Conservation (phyloP, 2,329 filamentous ascomycete species). For the Magnaporthiopsis incrustans region DNA sequence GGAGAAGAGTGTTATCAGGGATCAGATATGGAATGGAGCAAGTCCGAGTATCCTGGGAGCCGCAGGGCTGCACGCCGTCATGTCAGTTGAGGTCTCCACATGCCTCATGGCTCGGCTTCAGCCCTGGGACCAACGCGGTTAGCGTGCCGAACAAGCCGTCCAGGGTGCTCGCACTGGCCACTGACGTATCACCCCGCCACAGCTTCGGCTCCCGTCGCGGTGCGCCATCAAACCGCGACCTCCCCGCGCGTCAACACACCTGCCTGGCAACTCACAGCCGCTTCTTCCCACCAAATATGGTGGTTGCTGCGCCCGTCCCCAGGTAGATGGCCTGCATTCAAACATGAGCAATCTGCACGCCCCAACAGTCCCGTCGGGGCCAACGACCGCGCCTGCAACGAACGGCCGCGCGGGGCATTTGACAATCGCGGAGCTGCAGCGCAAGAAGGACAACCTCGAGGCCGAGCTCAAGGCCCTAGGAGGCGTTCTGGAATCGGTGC, state of each 20-base stretch:
- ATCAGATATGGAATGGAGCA: too few species aligned
- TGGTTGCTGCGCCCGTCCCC: background rate
- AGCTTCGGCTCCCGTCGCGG: background rate
- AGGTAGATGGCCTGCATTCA: background rate
- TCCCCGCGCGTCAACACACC: background rate
- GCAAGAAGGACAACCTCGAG: slow-evolving; percentile 78
- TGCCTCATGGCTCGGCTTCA: background rate
- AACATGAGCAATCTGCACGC: slow-evolving; percentile 51
- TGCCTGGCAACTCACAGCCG: background rate
- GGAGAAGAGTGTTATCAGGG: background rate
- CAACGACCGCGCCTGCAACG: slow-evolving; percentile 51
- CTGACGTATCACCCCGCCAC: background rate
- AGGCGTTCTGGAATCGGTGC: slow-evolving; percentile 79
- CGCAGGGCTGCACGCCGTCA: background rate
- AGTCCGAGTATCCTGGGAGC: background rate
- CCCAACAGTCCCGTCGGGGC: slow-evolving; percentile 63
- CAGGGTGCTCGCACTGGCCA: background rate
- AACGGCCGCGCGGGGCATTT: slow-evolving; percentile 58
- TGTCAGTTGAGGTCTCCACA: background rate
- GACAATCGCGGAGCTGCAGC: slow-evolving; percentile 71
- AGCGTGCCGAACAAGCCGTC: background rate
- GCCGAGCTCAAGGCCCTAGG: slow-evolving; percentile 79
- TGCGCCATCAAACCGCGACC: background rate
- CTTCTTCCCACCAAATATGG: background rate
- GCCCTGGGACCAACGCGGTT: background rate